A percentile compares a stretch with the other conserved stretches of the same genome.
Conservation (phyloP, 2,329 filamentous ascomycete species). For the Blastomyces parvus region DNA sequence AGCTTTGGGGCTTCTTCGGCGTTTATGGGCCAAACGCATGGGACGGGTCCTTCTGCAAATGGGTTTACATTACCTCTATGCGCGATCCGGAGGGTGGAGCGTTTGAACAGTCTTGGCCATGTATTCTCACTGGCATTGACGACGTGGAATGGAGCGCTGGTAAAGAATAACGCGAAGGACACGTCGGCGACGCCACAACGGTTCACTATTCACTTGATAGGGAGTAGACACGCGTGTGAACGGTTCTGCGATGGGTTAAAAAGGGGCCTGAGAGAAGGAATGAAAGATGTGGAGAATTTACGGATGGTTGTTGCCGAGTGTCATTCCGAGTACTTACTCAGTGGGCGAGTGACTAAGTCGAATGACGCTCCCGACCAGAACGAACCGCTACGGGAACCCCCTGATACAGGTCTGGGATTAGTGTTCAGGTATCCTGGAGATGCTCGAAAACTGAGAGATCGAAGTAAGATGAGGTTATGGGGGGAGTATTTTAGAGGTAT, state of each 20-base stretch:
- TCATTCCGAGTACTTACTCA: slow-evolving; percentile 76
- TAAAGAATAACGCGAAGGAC: slow-evolving; percentile 40
- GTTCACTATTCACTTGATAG: slow-evolving; percentile 83
- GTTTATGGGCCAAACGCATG: slow-evolving; percentile 88
- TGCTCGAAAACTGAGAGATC: slow-evolving; percentile 81
- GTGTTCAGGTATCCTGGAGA: slow-evolving; percentile 92
- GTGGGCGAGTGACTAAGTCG: slow-evolving; percentile 27
- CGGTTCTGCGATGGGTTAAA: slow-evolving; percentile 94
- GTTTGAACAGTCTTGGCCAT: slow-evolving; percentile 84
- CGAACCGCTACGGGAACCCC: slow-evolving; percentile 44
- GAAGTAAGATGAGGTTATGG: slow-evolving; percentile 96
- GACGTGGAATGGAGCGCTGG: slow-evolving; percentile 71
- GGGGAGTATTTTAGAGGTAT: slow-evolving; percentile 73
- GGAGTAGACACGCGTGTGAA: slow-evolving; percentile 80
- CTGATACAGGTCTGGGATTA: slow-evolving; percentile 90
- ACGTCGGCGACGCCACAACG: slow-evolving; percentile 58
- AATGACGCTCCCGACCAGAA: slow-evolving; percentile 47
- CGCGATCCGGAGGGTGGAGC: slow-evolving; percentile 82
- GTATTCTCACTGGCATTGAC: slow-evolving; percentile 89
- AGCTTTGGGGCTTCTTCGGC: slow-evolving; percentile 69
- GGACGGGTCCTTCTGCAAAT: slow-evolving; percentile 85
- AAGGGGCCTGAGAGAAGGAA: slow-evolving; percentile 73
- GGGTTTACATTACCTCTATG: slow-evolving; percentile 92
- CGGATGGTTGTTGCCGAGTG: slow-evolving; percentile 71
- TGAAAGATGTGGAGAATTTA: slow-evolving; percentile 78